Evolutionary conservation across 371 early-diverging fungal genomes (phyloP).

Genomic region (Apophysomyces sp.): DNA sequence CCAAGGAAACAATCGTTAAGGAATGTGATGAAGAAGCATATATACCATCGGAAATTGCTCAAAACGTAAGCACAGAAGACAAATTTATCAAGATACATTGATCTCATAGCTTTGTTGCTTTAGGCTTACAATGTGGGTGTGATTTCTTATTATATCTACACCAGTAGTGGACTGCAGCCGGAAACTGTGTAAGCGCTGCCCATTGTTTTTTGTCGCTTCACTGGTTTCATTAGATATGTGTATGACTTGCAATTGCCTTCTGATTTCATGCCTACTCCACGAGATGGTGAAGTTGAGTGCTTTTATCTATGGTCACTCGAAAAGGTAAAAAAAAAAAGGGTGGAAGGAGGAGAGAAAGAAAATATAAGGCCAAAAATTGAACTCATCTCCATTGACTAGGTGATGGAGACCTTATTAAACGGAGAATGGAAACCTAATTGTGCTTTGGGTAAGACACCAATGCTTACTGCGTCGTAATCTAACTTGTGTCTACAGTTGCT

Average conservation of each 20-base stretch:
- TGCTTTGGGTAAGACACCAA: slow-evolving; percentile 46
- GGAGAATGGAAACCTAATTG: slow-evolving; percentile 91
- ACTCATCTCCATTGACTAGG: slow-evolving; percentile 16
- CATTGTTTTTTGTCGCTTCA: neutral
- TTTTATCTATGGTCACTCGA: slow-evolving; percentile 78
- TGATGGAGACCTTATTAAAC: slow-evolving; percentile 48
- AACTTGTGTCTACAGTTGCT: slow-evolving; percentile 38
- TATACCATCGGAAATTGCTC: slow-evolving; percentile 59
- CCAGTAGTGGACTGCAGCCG: slow-evolving; percentile 60
- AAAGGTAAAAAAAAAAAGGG: slow-evolving; percentile 39
- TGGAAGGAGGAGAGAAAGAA: too few relatives aligned
- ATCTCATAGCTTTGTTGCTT: neutral
- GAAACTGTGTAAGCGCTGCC: slow-evolving; percentile 62
- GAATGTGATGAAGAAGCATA: slow-evolving; percentile 93
- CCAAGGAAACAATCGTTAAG: slow-evolving; percentile 71
- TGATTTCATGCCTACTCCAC: slow-evolving; percentile 67
- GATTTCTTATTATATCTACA: slow-evolving; percentile 68
- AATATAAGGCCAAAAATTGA: too few relatives aligned
- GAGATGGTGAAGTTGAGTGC: slow-evolving; percentile 89
- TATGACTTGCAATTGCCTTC: slow-evolving; percentile 79
- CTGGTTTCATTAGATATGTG: slow-evolving; percentile 51
- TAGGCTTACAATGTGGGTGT: slow-evolving; percentile 59
- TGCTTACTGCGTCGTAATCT: neutral
- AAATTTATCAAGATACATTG: too few relatives aligned
- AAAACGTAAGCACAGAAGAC: slow-evolving; percentile 20